phyloP scores from a whole-genome alignment of 352 stramenopile genomes.

The Albugo candida region DNA sequence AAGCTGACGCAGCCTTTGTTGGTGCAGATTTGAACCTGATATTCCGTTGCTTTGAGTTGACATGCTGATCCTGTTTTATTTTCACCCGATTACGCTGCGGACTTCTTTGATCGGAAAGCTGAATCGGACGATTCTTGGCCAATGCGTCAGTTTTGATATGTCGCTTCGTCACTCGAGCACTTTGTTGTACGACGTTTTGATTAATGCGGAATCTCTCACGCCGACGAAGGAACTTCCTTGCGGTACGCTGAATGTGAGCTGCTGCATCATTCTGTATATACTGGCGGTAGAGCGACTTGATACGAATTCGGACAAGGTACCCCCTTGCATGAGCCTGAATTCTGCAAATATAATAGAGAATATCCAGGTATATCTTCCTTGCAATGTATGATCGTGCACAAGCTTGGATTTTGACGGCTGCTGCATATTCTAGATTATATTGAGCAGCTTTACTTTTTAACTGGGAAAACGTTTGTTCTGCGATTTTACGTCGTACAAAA shows the following conservation, averaged over 20 bases:
- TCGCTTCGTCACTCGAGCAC: no score
- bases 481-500: slow-evolving; percentile 7
- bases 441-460: no score
- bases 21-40: not conserved
- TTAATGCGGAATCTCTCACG: no score
- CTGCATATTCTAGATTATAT: slow-evolving; percentile 4
- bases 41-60: not conserved
- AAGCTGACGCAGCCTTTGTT: not conserved
- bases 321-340: slow-evolving; percentile 55
- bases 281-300: slow-evolving; percentile 25
- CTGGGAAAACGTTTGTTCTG: no score
- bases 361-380: slow-evolving; percentile 58
- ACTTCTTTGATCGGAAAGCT: no score
- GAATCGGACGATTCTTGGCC: no score
- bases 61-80: slow-evolving; percentile 4
- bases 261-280: slow-evolving; percentile 12
- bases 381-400: slow-evolving; percentile 32
- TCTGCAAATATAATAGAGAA: slow-evolving; percentile 58
- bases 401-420: slow-evolving; percentile 32
- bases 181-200: no score
- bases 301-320: slow-evolving; percentile 30
- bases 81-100: slow-evolving; percentile 1
- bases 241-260: no score
- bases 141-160: no score
- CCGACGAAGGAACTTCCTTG: no score